These are phyloP conservation scores for Pseudoturritis turrita DNA, from an alignment of 345 rosid genomes.

Conservation along the genomic window DNA sequence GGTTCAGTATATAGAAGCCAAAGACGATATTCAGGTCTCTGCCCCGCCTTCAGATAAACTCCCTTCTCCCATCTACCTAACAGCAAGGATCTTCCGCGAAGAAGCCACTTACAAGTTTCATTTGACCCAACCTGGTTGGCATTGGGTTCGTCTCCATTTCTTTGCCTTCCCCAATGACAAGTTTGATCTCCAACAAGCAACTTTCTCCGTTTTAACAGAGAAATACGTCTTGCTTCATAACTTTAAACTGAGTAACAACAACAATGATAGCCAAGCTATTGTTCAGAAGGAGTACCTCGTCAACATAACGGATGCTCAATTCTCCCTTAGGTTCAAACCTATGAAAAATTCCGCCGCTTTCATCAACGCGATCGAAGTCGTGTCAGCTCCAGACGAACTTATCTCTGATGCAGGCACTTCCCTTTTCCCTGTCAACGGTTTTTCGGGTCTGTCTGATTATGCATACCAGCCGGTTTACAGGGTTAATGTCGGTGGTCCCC, in stretches of 20 bases:
- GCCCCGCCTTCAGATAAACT: slow-evolving; percentile 38
- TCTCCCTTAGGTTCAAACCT: slow-evolving; percentile 44
- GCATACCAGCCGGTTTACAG: slow-evolving; percentile 52
- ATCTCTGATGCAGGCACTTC: slow-evolving; percentile 42
- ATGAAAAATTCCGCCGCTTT: slow-evolving; percentile 56
- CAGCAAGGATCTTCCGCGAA: slow-evolving; percentile 46
- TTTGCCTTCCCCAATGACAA: slow-evolving; percentile 36
- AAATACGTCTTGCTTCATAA: slow-evolving; percentile 54
- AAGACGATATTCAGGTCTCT: slow-evolving; percentile 43
- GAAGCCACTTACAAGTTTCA: slow-evolving; percentile 48
- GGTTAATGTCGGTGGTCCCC: slow-evolving; percentile 64
- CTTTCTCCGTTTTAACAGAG: slow-evolving; percentile 49
- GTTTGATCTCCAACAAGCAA: slow-evolving; percentile 47
- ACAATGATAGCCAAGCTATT: slow-evolving; percentile 13
- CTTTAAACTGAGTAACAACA: slow-evolving; percentile 38
- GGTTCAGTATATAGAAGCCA: slow-evolving; percentile 33
- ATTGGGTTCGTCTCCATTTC: slow-evolving; percentile 74
- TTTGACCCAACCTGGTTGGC: slow-evolving; percentile 51
- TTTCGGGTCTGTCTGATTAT: slow-evolving; percentile 37
- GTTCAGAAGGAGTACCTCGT: slow-evolving; percentile 52
- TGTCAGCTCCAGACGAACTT: slow-evolving; percentile 59
- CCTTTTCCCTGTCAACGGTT: slow-evolving; percentile 45
- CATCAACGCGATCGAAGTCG: slow-evolving; percentile 63
- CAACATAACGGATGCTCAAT: slow-evolving; percentile 37
- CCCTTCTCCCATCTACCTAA: slow-evolving; percentile 44